Evolutionary conservation across 225 moss, liverwort and hornwort species (phyloP).

Genomic region (Lunularia cruciata): DNA sequence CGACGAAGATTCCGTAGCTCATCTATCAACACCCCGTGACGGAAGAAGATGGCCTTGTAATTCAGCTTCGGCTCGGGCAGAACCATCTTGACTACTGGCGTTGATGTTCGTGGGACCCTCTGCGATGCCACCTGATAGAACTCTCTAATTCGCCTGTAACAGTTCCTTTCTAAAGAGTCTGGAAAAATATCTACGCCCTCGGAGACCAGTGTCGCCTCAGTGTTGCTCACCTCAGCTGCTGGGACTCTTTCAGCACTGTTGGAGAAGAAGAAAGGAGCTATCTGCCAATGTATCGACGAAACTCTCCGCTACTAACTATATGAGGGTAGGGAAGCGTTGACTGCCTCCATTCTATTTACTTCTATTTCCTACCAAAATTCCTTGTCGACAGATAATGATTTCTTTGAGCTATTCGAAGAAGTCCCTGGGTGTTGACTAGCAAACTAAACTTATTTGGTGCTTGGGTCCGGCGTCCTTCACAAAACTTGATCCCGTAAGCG

Average conservation of each 20-base stretch:
- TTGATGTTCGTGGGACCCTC: neutral
- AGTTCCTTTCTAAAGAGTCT: neutral
- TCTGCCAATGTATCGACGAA: neutral
- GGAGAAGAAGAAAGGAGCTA: neutral
- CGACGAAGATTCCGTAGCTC: constrained; percentile 32
- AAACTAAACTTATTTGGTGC: no score
- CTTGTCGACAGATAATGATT: neutral
- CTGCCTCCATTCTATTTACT: constrained; percentile 6
- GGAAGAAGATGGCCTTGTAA: constrained; percentile 33
- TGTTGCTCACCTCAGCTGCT: neutral
- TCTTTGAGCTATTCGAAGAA: neutral
- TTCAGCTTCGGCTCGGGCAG: constrained; percentile 24
- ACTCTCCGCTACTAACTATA: neutral
- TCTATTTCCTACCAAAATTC: neutral
- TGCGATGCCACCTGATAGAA: neutral
- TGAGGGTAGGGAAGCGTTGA: neutral
- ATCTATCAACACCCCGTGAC: constrained; percentile 23
- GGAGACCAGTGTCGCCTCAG: neutral
- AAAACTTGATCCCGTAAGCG: neutral
- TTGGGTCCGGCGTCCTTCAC: neutral
- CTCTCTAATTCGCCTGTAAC: neutral
- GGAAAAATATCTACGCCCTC: neutral
- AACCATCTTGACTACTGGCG: constrained; percentile 13
- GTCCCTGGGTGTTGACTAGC: neutral
- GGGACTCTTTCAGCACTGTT: neutral